Base-by-base conservation (phyloP, 176 grass and related monocot species). In the Zoysia pacifica region DNA sequence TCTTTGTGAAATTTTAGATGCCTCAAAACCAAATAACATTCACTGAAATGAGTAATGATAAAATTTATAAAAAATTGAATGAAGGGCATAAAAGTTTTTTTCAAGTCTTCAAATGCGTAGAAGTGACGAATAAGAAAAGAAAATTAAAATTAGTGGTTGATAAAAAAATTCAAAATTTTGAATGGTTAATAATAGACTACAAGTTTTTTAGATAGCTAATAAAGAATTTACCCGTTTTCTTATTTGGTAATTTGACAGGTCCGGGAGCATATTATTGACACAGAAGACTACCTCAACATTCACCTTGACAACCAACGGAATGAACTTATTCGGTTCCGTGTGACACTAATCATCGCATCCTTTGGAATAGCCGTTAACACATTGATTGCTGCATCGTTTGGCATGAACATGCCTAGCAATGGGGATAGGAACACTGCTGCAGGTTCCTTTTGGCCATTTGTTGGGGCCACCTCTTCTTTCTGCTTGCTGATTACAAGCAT, bases 221-320 rank as follows among this genome's bases (percentile, higher is more conserved):
- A 28, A 28, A 28, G 28, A 28, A 28, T 28, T 28, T 28, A 28
- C 28, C 28, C 20, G 40, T 5, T 20, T 81, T 15, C 37, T 44
- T 49, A n/a, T 43, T 75, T 84, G 15, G 55, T 10, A 43, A 79
- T 86, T 48, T 63, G 36, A 72, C n/a, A 92, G 90, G 90, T 86
- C 20, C 76, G 80, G 4, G 86, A 63, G 61, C 86, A 92, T 81
- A 92, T 92, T 48, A 70, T 87, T 80, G 93, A 94, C 75, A 94
- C 93, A 62, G 89, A 94, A 78, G 93, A 89, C 73, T 94, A 87
- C 43, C 79, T 94, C 73, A 94, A 87, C 84, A 91, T 91, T 74
- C 93, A 91, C 72, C 86, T 94, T 74, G 93, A 94, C 59, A 94
- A 94, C 75, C 87, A 91, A 73, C 77, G 93, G 43, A 94, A 94